Base-by-base conservation (phyloP, 2,329 filamentous ascomycete genomes). In the Teratosphaeria nubilosa region DNA sequence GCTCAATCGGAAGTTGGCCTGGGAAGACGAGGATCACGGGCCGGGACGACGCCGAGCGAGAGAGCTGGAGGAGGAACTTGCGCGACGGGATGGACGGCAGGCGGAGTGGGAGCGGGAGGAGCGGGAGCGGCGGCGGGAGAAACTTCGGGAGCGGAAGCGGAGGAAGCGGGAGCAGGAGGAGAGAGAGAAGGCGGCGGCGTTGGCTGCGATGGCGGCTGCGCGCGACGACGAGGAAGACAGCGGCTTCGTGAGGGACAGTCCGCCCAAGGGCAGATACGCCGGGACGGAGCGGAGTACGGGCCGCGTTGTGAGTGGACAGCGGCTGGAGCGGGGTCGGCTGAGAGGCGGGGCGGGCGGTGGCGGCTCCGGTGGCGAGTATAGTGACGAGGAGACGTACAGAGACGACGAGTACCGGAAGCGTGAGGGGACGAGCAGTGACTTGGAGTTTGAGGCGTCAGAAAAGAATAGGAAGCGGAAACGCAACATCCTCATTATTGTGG, bases 1-100 rank as follows among this genome's bases (percentile, higher is more conserved):
- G 54, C 74, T 82, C 56, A 86, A 88, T 71, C 77, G 80, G 27
- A 80, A 82, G 62, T 77, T 76, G 59, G 75, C 75, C 2, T 77
- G 74, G 72, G 69, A 45, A 7, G 53, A 37, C 51, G 51, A 53
- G 22, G 51, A 53, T 9, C 14, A 34, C 16, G 27, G 51, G 14
- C 51, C 25, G 2, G 27, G 31, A 31, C 51, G 51, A n/a, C 25
- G 51, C 5, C 20, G 51, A 20, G 51, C 25, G 16, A 70, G 76
- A 57, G 70, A 77, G 64, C 31, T 59, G n/a, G 64, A 66, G 57
- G 32, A 58, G 58, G 52, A 63, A 48, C 53, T 64, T 56, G 66
- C 66, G 34, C 65, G 69, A 54, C 61, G 67, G 24, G 65, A 68
- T 57, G 66, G 22, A 11, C 22, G 20, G 53, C 25, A 34, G 31